phyloP scores from a whole-genome alignment of 2,329 filamentous ascomycete species.

The Colletotrichum nymphaeae region DNA sequence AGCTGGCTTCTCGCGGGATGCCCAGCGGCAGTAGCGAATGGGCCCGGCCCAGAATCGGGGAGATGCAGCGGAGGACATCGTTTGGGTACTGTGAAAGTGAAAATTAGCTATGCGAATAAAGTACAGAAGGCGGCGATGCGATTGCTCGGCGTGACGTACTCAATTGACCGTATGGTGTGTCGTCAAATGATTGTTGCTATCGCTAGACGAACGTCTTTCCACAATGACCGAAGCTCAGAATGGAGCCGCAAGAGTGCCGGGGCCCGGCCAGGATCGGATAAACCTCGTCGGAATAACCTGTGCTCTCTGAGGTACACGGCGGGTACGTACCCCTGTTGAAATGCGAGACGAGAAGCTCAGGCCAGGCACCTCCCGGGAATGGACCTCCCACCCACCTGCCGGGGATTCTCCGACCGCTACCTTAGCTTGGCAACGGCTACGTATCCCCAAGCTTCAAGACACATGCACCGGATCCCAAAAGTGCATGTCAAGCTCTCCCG shows the following conservation, averaged over 20 bases:
- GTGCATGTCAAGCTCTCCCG: constrained; percentile 30
- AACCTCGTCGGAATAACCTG: constrained; percentile 13
- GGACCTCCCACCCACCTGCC: neutral
- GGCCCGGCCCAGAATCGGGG: constrained; percentile 88
- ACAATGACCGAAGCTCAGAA: constrained; percentile 29
- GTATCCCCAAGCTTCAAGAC: constrained; percentile 41
- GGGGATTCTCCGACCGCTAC: constrained; percentile 27
- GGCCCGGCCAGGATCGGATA: constrained; percentile 11
- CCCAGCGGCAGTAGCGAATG: constrained; percentile 88
- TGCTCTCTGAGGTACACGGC: neutral
- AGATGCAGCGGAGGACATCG: constrained; percentile 71
- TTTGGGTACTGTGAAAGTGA: neutral
- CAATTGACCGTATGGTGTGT: constrained; percentile 47
- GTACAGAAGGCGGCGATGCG: neutral
- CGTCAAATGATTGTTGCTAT: constrained; percentile 33
- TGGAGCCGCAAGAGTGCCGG: constrained; percentile 3
- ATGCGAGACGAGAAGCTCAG: neutral
- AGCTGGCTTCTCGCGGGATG: constrained; percentile 86
- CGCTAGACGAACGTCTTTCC: neutral
- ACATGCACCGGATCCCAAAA: constrained; percentile 35
- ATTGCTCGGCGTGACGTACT: constrained; percentile 39
- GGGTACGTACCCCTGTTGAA: neutral
- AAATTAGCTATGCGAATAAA: neutral
- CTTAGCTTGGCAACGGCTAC: constrained; percentile 37
- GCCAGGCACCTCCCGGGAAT: too few relatives aligned